These are phyloP conservation scores for Ceratocystis colombiana DNA, from an alignment of 2,329 filamentous ascomycete species.

Conservation along the genomic window DNA sequence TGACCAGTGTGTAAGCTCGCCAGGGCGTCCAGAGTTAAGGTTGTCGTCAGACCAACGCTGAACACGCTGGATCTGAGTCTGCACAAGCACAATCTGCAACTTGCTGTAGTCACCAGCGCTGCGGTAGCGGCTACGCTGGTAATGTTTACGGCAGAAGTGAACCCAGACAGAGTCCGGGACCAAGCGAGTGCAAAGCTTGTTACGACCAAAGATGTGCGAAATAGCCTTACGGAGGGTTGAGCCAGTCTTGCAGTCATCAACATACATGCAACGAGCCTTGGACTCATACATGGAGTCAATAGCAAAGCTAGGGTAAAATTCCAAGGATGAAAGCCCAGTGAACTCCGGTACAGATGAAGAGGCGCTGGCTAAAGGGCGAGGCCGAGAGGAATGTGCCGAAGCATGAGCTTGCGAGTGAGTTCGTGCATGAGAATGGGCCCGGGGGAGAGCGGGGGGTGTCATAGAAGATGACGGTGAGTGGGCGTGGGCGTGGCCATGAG, in stretches of 20 bases:
- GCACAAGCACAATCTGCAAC: slow-evolving; percentile 54
- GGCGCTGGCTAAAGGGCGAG: slow-evolving; percentile 14
- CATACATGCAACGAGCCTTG: slow-evolving; percentile 26
- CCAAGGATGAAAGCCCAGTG: slow-evolving; percentile 21
- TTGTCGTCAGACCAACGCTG: slow-evolving; percentile 52
- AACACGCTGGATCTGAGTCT: slow-evolving; percentile 52
- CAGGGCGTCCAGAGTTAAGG: slow-evolving; percentile 31
- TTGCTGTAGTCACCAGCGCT: slow-evolving; percentile 50
- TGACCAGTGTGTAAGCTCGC: slow-evolving; percentile 49
- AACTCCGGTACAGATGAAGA: slow-evolving; percentile 14
- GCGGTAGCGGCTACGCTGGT: slow-evolving; percentile 66
- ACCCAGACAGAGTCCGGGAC: slow-evolving; percentile 65
- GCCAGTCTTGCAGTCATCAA: slow-evolving; percentile 45
- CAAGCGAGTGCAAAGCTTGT: slow-evolving; percentile 63
- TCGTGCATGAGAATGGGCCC: background rate
- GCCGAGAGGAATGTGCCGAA: slow-evolving; percentile 1
- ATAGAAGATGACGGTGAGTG: background rate
- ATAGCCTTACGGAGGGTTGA: slow-evolving; percentile 62
- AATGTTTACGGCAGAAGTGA: slow-evolving; percentile 70
- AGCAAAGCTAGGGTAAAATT: slow-evolving; percentile 24
- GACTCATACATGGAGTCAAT: slow-evolving; percentile 25
- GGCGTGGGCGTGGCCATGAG: background rate
- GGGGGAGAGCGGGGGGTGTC: slow-evolving; percentile 3
- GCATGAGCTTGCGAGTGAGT: background rate
- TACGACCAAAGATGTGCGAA: slow-evolving; percentile 72